phyloP scores from a whole-genome alignment of 495 filamentous ascomycete species.

The Penicillium verhagenii region DNA sequence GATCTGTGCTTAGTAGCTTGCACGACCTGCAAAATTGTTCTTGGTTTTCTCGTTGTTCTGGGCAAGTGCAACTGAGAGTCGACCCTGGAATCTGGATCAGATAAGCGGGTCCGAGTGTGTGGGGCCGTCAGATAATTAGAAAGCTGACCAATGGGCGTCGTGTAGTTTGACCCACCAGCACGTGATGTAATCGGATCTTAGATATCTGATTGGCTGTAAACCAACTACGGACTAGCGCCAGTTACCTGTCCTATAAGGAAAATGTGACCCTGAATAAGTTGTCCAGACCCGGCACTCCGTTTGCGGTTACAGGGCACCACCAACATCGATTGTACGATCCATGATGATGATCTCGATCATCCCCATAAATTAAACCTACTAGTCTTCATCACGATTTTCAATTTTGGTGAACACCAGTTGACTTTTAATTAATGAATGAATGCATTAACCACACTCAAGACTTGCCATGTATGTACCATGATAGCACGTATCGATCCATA shows the following conservation, averaged over 20 bases:
- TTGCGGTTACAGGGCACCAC: background rate
- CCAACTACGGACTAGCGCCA: background rate
- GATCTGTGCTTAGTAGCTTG: background rate
- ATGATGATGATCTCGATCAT: background rate
- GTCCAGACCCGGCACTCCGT: background rate
- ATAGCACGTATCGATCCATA: too few species aligned
- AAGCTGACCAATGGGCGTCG: background rate
- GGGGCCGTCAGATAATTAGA: constrained; percentile 8
- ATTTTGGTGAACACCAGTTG: too few species aligned
- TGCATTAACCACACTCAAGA: too few species aligned
- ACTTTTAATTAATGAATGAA: too few species aligned
- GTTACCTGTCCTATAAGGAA: background rate
- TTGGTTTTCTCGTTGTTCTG: background rate
- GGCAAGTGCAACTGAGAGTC: constrained; percentile 1
- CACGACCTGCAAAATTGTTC: background rate
- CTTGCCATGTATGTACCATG: too few species aligned
- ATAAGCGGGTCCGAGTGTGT: too few species aligned
- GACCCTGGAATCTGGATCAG: background rate
- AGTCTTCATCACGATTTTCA: too few species aligned
- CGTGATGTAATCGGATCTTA: background rate
- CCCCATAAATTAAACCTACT: too few species aligned
- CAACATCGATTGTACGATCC: background rate
- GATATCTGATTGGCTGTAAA: too few species aligned
- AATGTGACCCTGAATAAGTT: background rate
- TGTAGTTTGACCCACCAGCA: background rate